Percentiles rank a stretch among this genome's conserved stretches.
These are phyloP conservation scores for Teunomyces gatunensis DNA, from an alignment of 805 yeast species.

Conservation along the genomic window DNA sequence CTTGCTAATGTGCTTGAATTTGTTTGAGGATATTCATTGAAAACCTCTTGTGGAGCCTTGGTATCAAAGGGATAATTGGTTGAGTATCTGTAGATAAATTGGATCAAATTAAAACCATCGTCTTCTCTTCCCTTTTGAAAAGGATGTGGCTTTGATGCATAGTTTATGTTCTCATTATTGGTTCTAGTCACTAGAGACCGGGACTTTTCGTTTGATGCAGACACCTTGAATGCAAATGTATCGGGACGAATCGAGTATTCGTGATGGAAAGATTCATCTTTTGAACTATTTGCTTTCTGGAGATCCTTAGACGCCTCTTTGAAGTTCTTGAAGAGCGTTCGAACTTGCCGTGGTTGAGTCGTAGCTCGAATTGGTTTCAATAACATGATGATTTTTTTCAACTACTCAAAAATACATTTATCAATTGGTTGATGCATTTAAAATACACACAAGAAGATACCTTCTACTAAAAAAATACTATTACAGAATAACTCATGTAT, in stretches of 20 bases:
- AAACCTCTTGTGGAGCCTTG: conserved; percentile 38
- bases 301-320: conserved; percentile 14
- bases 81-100: conserved; percentile 36
- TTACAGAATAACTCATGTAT: background rate
- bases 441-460: too few relatives aligned
- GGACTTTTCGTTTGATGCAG: conserved; percentile 18
- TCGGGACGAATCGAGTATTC: conserved; percentile 46
- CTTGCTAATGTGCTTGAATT: conserved; percentile 31
- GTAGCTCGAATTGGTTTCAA: background rate
- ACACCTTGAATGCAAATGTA: conserved; percentile 42
- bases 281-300: conserved; percentile 11
- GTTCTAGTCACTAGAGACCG: conserved; percentile 11
- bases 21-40: conserved; percentile 33
- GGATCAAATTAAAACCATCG: conserved; percentile 26
- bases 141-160: conserved; percentile 18
- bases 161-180: background rate
- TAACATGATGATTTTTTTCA: conserved; percentile 3
- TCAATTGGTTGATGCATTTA: background rate
- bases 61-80: conserved; percentile 42
- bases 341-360: conserved; percentile 1
- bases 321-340: conserved; percentile 20
- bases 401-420: background rate
- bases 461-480: background rate
- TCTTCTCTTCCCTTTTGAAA: conserved; percentile 17
- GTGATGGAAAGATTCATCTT: conserved; percentile 27